Evolutionary conservation across 169 alveolate genomes (phyloP), one percentile per base, ranked within the genome.

Genomic region (Babesia microti): DNA sequence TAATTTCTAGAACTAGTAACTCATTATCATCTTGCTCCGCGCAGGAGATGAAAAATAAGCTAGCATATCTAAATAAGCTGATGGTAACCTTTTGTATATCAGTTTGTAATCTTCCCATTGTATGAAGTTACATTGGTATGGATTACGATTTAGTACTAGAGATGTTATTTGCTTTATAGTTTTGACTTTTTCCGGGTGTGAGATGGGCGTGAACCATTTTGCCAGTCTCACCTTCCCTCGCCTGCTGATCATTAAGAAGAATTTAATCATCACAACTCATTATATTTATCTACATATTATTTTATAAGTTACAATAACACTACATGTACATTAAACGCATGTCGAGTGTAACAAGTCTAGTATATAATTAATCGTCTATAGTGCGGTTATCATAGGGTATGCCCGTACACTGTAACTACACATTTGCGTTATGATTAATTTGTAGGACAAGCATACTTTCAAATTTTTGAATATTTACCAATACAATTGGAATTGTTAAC

Each of bases 1-100:
- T 91, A 28, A 93, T 65, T 67, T 95, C 99, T 32, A 94, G 81
- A 17, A 92, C 82, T 24, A 85, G 65, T 39, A 96, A 86, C 55
- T 95, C 99, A 57, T 96, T 96, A 60, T 94, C 98, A 12, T 85
- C 91, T 41, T 86, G 87, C 55, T 95, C 98, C 32, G 92, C 86
- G 57, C 96, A 89, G 6, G 92, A 88, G n/a, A 92, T 88, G 83
- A 96, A 94, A 73, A 88, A 96, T 26, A 96, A 85, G 49, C 97
- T 87, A 7, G 99, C 99, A 82, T 92, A 93, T 72, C 99, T 83
- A 72, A 24, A 15, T 11, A 24, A 15, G 15, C 24, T 14, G 9
- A 41, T 21, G 42, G 37, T 6, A 18, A 82, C 90, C 98, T 79
- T 55, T 91, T 92, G 75, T 85, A 89, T 27, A 94, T 97, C 23